Evolutionary conservation across 2,329 filamentous ascomycete species (phyloP).

Genomic region (Mycosphaerella sp.): DNA sequence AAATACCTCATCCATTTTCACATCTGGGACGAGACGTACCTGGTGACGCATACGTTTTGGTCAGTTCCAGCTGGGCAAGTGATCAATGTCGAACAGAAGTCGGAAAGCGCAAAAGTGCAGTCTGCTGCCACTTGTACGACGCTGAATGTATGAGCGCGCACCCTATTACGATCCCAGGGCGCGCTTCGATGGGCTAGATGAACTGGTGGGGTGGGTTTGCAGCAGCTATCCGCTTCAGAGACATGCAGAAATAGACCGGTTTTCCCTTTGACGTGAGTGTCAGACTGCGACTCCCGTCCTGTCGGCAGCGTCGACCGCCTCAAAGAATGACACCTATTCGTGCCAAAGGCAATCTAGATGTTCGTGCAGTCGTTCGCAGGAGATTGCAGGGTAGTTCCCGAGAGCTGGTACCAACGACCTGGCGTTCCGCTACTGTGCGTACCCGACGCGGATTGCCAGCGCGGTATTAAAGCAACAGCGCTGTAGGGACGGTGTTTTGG

Average conservation of each 20-base stretch:
- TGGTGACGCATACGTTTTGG: constrained; percentile 33
- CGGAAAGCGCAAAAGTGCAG: constrained; percentile 22
- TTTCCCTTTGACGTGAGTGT: constrained; percentile 28
- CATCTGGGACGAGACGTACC: constrained; percentile 27
- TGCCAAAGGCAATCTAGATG: constrained; percentile 23
- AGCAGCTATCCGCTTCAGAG: constrained; percentile 33
- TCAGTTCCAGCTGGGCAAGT: constrained; percentile 28
- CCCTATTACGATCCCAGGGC: constrained; percentile 14
- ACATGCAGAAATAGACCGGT: constrained; percentile 30
- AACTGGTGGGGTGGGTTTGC: constrained; percentile 23
- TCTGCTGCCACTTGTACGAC: constrained; percentile 34
- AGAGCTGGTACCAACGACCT: constrained; percentile 29
- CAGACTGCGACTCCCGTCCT: constrained; percentile 22
- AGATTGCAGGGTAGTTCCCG: constrained; percentile 35
- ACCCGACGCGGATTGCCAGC: constrained; percentile 27
- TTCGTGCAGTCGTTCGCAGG: constrained; percentile 35
- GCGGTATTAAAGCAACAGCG: constrained; percentile 27
- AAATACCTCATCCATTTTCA: constrained; percentile 4
- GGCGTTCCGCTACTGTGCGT: constrained; percentile 31
- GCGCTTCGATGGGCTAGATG: constrained; percentile 18
- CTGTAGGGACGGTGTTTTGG: constrained; percentile 28
- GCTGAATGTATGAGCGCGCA: constrained; percentile 24
- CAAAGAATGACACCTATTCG: constrained; percentile 22
- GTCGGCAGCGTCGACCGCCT: constrained; percentile 17
- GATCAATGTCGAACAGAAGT: constrained; percentile 22